These are phyloP conservation scores for Penicillium sp. DNA, from an alignment of 2,329 filamentous ascomycete genomes.

Conservation along the genomic window DNA sequence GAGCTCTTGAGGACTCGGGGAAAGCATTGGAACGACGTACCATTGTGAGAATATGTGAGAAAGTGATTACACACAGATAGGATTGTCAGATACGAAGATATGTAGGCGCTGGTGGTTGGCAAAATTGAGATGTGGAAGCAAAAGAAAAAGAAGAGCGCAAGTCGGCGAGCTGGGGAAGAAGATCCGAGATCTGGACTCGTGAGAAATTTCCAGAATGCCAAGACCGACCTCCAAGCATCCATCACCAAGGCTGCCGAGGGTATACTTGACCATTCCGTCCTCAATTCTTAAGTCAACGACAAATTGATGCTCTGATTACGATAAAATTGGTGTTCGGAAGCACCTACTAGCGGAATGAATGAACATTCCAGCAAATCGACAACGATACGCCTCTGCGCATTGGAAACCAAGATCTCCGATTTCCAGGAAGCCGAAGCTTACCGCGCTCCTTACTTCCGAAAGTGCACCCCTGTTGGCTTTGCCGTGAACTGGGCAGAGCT, in stretches of 20 bases:
- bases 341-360: neutral
- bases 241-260: conserved; percentile 37
- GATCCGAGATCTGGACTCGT: conserved; percentile 38
- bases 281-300: neutral
- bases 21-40: conserved; percentile 25
- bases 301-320: neutral
- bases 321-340: neutral
- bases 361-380: neutral
- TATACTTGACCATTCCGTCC: conserved; percentile 12
- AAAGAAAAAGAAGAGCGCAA: conserved; percentile 36
- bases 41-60: conserved; percentile 27
- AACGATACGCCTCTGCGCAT: neutral
- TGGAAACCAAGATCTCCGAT: neutral
- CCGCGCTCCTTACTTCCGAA: conserved; percentile 11
- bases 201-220: conserved; percentile 54
- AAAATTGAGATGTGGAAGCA: conserved; percentile 32
- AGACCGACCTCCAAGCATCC: conserved; percentile 43
- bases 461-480: neutral
- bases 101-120: conserved; percentile 19
- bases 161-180: conserved; percentile 34
- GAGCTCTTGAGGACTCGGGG: conserved; percentile 1
- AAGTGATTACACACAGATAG: conserved; percentile 19
- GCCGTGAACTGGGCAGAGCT: neutral
- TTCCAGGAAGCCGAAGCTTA: neutral
- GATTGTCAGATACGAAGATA: conserved; percentile 6